Conservation (phyloP, 768 basidiomycete species). For the Stropharia rugosoannulata region DNA sequence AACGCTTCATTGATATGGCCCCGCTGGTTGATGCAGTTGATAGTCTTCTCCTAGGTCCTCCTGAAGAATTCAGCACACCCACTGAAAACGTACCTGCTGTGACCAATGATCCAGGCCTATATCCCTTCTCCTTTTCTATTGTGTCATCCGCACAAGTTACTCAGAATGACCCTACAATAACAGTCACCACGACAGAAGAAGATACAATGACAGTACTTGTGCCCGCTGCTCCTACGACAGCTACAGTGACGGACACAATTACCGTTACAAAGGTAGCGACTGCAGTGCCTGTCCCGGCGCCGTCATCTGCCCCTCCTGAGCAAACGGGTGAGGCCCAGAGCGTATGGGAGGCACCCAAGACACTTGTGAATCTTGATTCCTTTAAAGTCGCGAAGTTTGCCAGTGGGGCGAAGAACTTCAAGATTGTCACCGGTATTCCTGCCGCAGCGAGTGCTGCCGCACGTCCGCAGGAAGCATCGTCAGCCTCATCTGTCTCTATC, state of each 20-base stretch:
- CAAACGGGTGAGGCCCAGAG: constrained; percentile 16
- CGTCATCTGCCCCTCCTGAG: background rate
- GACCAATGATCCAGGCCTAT: constrained; percentile 8
- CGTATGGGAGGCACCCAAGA: constrained; percentile 50
- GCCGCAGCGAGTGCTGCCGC: constrained; percentile 27
- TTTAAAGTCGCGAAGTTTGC: constrained; percentile 63
- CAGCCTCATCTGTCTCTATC: background rate
- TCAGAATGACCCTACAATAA: constrained; percentile 4
- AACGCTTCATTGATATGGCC: background rate
- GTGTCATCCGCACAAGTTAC: background rate
- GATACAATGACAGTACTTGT: constrained; percentile 16
- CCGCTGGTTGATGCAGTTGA: constrained; percentile 4
- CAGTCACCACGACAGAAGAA: constrained; percentile 17
- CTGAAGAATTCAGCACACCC: background rate
- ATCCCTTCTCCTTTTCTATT: constrained; percentile 20
- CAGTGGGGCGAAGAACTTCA: constrained; percentile 52
- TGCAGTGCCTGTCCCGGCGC: constrained; percentile 3
- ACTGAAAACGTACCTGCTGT: background rate
- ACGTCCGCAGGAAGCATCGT: constrained; percentile 5
- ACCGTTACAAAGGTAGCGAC: constrained; percentile 20
- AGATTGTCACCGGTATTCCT: constrained; percentile 51
- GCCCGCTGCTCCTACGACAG: constrained; percentile 15
- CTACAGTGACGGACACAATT: constrained; percentile 23
- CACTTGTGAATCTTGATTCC: constrained; percentile 55
- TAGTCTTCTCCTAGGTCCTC: constrained; percentile 10